phyloP scores from a whole-genome alignment of 2,329 filamentous ascomycete species.

The Paramyrothecium sp. region DNA sequence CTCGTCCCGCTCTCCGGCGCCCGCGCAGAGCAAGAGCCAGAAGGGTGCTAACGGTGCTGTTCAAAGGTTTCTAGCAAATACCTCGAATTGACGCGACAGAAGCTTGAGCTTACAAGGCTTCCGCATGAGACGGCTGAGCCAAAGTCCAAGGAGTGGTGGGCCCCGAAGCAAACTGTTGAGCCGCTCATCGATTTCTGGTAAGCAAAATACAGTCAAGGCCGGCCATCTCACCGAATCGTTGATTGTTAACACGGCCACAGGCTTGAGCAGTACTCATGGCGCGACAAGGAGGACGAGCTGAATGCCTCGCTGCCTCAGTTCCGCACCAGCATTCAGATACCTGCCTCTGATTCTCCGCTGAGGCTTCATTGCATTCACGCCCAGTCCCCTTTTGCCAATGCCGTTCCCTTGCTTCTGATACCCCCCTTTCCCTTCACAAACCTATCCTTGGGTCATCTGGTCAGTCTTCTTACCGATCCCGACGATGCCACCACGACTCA shows the following conservation, averaged over 20 bases:
- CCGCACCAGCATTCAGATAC: conserved; percentile 51
- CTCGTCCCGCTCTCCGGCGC: background rate
- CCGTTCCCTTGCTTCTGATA: conserved; percentile 62
- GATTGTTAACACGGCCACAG: conserved; percentile 31
- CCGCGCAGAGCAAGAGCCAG: too few relatives aligned
- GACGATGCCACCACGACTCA: conserved; percentile 40
- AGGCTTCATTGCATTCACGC: conserved; percentile 66
- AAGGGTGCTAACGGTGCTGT: background rate
- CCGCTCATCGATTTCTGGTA: conserved; percentile 65
- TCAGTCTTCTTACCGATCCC: conserved; percentile 54
- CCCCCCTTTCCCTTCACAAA: conserved; percentile 67
- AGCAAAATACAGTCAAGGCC: conserved; percentile 15
- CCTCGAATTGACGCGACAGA: conserved; percentile 64
- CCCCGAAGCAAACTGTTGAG: conserved; percentile 61
- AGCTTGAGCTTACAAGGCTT: conserved; percentile 64
- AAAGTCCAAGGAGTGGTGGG: conserved; percentile 51
- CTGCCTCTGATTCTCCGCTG: conserved; percentile 38
- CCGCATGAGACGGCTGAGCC: conserved; percentile 55
- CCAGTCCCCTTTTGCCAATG: conserved; percentile 48
- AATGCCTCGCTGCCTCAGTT: conserved; percentile 64
- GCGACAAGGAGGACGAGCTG: conserved; percentile 54
- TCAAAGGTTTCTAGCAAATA: conserved; percentile 65
- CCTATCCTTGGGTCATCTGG: conserved; percentile 55
- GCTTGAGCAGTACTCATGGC: conserved; percentile 67
- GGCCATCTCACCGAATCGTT: conserved; percentile 4